Percentiles rank a stretch among this genome's conserved stretches.
Evolutionary conservation across 169 alveolate species (phyloP).

Genomic region (Eimeria praecox): DNA sequence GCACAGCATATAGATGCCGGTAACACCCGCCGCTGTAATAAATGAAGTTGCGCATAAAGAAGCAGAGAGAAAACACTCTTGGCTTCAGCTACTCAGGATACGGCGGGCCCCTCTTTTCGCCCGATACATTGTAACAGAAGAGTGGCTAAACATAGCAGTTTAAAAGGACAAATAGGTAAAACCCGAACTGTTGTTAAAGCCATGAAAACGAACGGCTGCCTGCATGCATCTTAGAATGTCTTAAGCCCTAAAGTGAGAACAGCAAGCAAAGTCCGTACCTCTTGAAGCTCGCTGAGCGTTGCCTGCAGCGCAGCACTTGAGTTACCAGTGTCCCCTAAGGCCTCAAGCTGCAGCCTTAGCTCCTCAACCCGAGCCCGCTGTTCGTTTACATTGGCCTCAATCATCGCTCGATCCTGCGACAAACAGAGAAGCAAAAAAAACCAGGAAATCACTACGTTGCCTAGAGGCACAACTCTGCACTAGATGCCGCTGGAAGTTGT

Average conservation of each 20-base stretch:
- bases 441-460: background rate
- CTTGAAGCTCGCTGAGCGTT: background rate
- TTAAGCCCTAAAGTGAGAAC: background rate
- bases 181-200: background rate
- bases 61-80: background rate
- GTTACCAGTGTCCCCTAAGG: background rate
- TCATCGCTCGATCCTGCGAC: background rate
- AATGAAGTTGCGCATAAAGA: background rate
- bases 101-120: background rate
- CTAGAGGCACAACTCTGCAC: no score
- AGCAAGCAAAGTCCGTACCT: background rate
- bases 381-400: conserved; percentile 7
- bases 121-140: background rate
- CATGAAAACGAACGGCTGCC: background rate
- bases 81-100: background rate
- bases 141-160: no score
- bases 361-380: background rate
- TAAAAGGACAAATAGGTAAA: no score
- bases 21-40: background rate
- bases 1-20: no score
- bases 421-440: background rate
- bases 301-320: background rate
- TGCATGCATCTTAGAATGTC: background rate
- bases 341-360: conserved; percentile 3
- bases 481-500: no score